Base-by-base conservation (phyloP, 2,329 filamentous ascomycete species). In the Chaetomium strumarium region DNA sequence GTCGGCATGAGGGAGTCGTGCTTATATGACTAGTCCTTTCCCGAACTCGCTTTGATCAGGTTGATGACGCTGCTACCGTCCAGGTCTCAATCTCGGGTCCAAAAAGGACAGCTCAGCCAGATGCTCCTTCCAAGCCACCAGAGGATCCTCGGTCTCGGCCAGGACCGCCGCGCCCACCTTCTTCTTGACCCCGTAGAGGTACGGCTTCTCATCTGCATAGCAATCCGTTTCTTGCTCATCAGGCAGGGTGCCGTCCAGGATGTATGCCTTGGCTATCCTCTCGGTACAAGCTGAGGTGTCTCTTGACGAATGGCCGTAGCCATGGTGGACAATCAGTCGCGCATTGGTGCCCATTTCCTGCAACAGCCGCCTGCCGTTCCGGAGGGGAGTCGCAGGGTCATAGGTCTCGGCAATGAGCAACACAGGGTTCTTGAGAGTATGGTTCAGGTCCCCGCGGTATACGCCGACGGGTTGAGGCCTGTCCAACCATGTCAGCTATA, bases 321-420 rank as follows among this genome's bases (percentile, higher is more conserved):
- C 75, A 51, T 77, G 75, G 51, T 78, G 75, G 5, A 63, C 73
- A 33, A 78, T 64, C 16, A 78, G 62, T 6, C 74, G 60, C n/a
- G 75, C 74, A 50, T 77, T 78, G 8, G 59, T 49, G 0, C 74
- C 75, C 74, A 78, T 76, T 49, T 75, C 74, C 0, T 57, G 46
- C 16, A 71, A 51, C 2, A 78, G 64, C 24, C 74, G 63, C 12
- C 73, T 63, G 1, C 74, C 75, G 51, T 78, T 77, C 5, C 73
- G 68, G 40, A 78, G 60, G 5, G 75, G 75, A 7, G 75, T 78
- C 1, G 75, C 75, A 0, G 75, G 75, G 52, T 78, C 75, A 51
- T 78, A 73, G 5, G 72, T 72, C 64, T 74, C 73, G 1, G 75
- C 73, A 37, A 78, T 71, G 37, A 78, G 65, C 37, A 78, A 60